These are phyloP conservation scores for Albugo laibachii DNA, from an alignment of 352 stramenopile species.

Conservation along the genomic window DNA sequence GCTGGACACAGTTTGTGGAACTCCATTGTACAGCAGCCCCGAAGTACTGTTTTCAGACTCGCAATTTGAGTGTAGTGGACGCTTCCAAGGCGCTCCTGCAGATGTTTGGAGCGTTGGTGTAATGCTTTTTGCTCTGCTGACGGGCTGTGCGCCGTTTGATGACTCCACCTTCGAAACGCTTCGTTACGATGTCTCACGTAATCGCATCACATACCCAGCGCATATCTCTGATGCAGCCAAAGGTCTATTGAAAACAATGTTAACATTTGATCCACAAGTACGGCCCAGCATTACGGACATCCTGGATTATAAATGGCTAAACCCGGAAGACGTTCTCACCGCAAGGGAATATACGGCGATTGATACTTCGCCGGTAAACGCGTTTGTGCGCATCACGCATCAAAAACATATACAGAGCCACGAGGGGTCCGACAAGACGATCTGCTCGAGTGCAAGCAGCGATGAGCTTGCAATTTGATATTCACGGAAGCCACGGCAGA, in stretches of 20 bases:
- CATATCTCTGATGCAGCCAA: conserved; percentile 41
- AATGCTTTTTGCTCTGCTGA: conserved; percentile 62
- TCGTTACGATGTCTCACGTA: conserved; percentile 43
- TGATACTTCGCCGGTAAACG: no score
- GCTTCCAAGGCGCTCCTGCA: conserved; percentile 35
- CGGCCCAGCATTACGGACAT: conserved; percentile 39
- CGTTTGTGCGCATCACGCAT: no score
- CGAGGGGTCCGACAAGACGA: no score
- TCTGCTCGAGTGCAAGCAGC: no score
- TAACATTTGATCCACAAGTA: conserved; percentile 38
- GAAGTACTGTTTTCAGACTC: conserved; percentile 51
- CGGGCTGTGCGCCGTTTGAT: conserved; percentile 60
- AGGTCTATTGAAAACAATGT: conserved; percentile 39
- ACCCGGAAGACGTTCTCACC: no score
- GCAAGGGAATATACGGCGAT: no score
- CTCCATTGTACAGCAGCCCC: conserved; percentile 61
- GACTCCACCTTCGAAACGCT: conserved; percentile 51
- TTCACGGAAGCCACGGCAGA: no score
- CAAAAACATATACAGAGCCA: no score
- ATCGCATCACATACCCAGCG: conserved; percentile 38
- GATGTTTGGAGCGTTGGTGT: conserved; percentile 66
- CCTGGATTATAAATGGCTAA: conserved; percentile 29
- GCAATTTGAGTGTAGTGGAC: conserved; percentile 12
- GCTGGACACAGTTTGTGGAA: conserved; percentile 54
- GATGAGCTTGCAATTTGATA: no score